Evolutionary conservation across 495 filamentous ascomycete genomes (phyloP).

Genomic region (Aspergillus ellipticus): DNA sequence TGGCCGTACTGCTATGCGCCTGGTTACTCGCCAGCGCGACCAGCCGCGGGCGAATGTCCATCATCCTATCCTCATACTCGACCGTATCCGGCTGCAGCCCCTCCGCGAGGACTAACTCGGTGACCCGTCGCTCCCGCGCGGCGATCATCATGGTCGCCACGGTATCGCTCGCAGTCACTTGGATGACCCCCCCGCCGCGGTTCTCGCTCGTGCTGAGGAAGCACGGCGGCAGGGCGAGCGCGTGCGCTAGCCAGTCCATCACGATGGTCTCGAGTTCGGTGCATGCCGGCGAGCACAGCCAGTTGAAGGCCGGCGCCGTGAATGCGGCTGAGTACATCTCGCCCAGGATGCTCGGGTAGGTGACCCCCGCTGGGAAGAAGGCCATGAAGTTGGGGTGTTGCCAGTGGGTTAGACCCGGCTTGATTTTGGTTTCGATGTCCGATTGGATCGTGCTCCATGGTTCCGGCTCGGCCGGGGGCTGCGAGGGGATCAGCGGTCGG

Average conservation of each 20-base stretch:
- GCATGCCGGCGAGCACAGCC: slow-evolving; percentile 92
- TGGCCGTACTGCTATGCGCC: slow-evolving; percentile 79
- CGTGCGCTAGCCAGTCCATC: slow-evolving; percentile 83
- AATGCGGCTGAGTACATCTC: slow-evolving; percentile 91
- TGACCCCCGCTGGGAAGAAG: slow-evolving; percentile 82
- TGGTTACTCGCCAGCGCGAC: slow-evolving; percentile 79
- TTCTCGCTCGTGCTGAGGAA: slow-evolving; percentile 73
- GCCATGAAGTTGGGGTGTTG: slow-evolving; percentile 96
- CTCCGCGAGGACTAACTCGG: slow-evolving; percentile 48
- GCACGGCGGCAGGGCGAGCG: slow-evolving; percentile 67
- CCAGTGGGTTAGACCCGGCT: slow-evolving; percentile 95
- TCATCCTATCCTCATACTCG: slow-evolving; percentile 55
- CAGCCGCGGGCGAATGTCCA: slow-evolving; percentile 61
- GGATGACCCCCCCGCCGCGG: slow-evolving; percentile 85
- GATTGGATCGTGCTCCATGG: slow-evolving; percentile 75
- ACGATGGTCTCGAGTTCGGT: slow-evolving; percentile 95
- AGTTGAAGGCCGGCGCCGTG: slow-evolving; percentile 91
- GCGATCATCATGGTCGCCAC: slow-evolving; percentile 85
- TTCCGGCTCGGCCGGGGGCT: slow-evolving; percentile 70
- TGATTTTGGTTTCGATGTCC: slow-evolving; percentile 84
- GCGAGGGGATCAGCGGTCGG: slow-evolving; percentile 68
- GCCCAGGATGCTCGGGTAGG: slow-evolving; percentile 84
- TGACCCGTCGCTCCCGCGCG: slow-evolving; percentile 72
- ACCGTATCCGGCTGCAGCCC: slow-evolving; percentile 46
- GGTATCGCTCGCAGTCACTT: slow-evolving; percentile 88